These are phyloP conservation scores for Calonectria pseudoreteaudii DNA, from an alignment of 2,329 filamentous ascomycete species.

Conservation along the genomic window DNA sequence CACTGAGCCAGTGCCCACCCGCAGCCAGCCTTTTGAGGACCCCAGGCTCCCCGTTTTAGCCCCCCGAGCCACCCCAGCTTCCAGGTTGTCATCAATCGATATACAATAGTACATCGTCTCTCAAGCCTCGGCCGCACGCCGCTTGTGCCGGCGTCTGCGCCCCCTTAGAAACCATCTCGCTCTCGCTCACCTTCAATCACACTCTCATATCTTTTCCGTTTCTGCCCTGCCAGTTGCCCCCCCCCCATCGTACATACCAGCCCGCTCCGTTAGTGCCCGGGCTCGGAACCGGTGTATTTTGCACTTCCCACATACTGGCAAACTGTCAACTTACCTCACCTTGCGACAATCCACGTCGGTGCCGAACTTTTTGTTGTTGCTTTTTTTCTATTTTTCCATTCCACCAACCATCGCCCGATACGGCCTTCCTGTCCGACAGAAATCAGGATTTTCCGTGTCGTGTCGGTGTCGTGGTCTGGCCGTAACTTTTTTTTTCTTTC, in stretches of 20 bases:
- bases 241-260: not conserved
- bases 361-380: not conserved
- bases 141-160: not conserved
- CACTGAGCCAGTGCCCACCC: not conserved
- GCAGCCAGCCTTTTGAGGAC: not conserved
- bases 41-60: not conserved
- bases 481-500: slow-evolving; percentile 1
- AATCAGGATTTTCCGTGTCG: slow-evolving; percentile 25
- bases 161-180: not conserved
- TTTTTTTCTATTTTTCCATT: slow-evolving; percentile 22
- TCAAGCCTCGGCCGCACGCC: not conserved
- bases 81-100: not conserved
- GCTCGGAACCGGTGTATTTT: slow-evolving; percentile 26
- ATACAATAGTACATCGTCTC: not conserved
- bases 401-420: slow-evolving; percentile 22
- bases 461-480: slow-evolving; percentile 31
- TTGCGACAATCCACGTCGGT: slow-evolving; percentile 16
- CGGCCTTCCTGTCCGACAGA: slow-evolving; percentile 22
- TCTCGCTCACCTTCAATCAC: not conserved
- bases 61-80: not conserved
- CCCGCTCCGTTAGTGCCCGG: slow-evolving; percentile 14
- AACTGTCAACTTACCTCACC: slow-evolving; percentile 25
- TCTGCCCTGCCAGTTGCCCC: slow-evolving; percentile 2
- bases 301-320: not conserved
- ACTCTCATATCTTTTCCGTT: not conserved